Evolutionary conservation across 2,329 filamentous ascomycete species (phyloP).

Genomic region (Aspergillus hiratsukae): DNA sequence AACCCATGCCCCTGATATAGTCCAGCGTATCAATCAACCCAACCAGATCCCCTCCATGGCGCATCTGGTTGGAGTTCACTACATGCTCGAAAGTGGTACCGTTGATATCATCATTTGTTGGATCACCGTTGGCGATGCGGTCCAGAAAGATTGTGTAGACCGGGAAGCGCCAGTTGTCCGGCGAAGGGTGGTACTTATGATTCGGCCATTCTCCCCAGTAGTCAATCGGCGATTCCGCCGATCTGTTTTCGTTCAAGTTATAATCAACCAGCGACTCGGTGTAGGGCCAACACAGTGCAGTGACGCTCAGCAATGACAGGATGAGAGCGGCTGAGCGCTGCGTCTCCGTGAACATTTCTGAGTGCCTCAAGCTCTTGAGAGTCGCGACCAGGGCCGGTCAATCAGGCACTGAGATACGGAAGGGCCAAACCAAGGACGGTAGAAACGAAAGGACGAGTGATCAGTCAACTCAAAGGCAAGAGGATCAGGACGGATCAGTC

Average conservation of each 20-base stretch:
- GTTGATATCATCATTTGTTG: slow-evolving; percentile 59
- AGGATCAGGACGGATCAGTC: too few relatives aligned
- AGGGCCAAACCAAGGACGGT: not conserved
- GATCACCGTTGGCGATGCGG: slow-evolving; percentile 60
- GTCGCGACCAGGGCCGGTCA: not conserved
- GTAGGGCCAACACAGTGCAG: slow-evolving; percentile 38
- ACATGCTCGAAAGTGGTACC: slow-evolving; percentile 58
- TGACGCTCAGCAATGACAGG: not conserved
- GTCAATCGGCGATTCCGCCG: slow-evolving; percentile 50
- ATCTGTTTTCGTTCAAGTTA: slow-evolving; percentile 58
- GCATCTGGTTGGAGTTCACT: slow-evolving; percentile 55
- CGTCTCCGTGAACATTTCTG: not conserved
- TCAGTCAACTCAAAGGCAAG: not conserved
- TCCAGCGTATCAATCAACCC: slow-evolving; percentile 58
- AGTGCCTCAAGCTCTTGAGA: not conserved
- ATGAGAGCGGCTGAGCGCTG: not conserved
- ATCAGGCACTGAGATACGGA: not conserved
- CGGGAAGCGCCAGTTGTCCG: slow-evolving; percentile 59
- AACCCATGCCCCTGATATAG: slow-evolving; percentile 60
- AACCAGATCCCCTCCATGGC: slow-evolving; percentile 56
- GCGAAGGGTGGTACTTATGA: slow-evolving; percentile 52
- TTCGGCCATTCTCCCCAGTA: slow-evolving; percentile 54
- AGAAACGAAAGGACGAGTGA: not conserved
- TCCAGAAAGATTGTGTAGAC: slow-evolving; percentile 62
- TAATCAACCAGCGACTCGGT: slow-evolving; percentile 47